Evolutionary conservation across 495 filamentous ascomycete genomes (phyloP).

Genomic region (Aspergillus heteromorphus): DNA sequence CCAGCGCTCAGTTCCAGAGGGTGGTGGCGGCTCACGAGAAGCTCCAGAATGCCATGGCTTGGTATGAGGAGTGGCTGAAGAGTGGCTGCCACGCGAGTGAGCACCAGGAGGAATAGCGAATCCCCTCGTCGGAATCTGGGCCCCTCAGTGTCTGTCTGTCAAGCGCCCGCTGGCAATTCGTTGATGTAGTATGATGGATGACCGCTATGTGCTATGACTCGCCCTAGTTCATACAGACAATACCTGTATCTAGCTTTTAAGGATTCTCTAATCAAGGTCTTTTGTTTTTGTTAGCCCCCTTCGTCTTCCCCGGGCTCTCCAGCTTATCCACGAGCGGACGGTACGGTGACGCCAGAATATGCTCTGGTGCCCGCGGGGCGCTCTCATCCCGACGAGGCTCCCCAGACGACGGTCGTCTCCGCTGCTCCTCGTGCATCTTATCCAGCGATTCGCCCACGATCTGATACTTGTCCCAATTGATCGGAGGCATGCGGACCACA

Average conservation of each 20-base stretch:
- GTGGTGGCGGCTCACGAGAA: constrained; percentile 6
- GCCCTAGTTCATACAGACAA: neutral
- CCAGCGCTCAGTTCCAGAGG: constrained; percentile 1
- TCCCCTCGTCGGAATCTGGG: neutral
- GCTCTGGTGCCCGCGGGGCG: constrained; percentile 44
- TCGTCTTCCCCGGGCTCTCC: constrained; percentile 40
- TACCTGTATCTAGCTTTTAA: neutral
- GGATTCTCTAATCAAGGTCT: constrained; percentile 20
- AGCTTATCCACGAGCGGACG: constrained; percentile 62
- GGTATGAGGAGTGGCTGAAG: neutral
- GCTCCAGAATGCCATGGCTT: constrained; percentile 3
- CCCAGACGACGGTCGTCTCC: constrained; percentile 55
- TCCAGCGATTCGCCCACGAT: constrained; percentile 75
- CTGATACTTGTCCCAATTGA: constrained; percentile 90
- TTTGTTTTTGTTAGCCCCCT: constrained; percentile 29
- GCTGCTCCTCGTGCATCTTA: constrained; percentile 75
- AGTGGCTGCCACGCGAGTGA: too few relatives aligned
- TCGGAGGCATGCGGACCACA: constrained; percentile 73
- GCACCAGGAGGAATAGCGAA: neutral
- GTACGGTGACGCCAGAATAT: constrained; percentile 68
- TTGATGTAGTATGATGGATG: neutral
- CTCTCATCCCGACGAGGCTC: constrained; percentile 41
- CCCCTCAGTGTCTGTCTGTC: neutral
- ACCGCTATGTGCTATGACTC: neutral
- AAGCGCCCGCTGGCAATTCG: neutral